phyloP scores from a whole-genome alignment of 2,329 filamentous ascomycete species.

The Epichloe scottii region DNA sequence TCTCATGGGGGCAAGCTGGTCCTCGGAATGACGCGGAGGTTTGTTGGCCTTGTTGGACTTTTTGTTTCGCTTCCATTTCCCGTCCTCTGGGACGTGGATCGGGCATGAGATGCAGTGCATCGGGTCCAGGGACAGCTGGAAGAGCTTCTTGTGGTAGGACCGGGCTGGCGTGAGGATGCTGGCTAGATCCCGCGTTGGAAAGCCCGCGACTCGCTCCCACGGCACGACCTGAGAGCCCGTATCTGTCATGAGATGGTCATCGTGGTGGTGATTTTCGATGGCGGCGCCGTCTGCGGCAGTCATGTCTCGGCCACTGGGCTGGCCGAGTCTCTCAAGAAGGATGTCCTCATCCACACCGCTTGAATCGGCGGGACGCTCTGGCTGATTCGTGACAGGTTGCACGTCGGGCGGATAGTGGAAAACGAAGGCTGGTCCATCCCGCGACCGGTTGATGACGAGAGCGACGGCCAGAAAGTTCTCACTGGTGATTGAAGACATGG shows the following conservation, averaged over 20 bases:
- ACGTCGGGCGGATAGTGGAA: conserved; percentile 74
- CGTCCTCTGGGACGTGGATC: conserved; percentile 68
- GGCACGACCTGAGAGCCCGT: conserved; percentile 46
- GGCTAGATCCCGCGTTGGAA: conserved; percentile 65
- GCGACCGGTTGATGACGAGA: conserved; percentile 60
- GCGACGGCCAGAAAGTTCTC: conserved; percentile 57
- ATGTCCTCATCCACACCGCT: conserved; percentile 33
- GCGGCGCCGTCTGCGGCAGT: conserved; percentile 22
- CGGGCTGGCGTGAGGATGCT: conserved; percentile 65
- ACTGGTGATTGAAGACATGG: conserved; percentile 38
- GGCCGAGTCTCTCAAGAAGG: conserved; percentile 33
- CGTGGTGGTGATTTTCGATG: conserved; percentile 37
- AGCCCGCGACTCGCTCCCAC: conserved; percentile 63
- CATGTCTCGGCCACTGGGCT: conserved; percentile 21
- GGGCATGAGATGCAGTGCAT: conserved; percentile 73
- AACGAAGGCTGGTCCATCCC: conserved; percentile 68
- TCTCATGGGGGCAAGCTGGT: conserved; percentile 17
- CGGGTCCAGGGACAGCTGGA: conserved; percentile 72
- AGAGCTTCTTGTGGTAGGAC: conserved; percentile 67
- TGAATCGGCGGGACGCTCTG: conserved; percentile 17
- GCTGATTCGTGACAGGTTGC: conserved; percentile 22
- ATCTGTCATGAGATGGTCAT: conserved; percentile 43
- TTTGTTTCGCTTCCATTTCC: conserved; percentile 59
- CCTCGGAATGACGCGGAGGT: conserved; percentile 21
- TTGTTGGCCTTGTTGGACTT: conserved; percentile 32